phyloP scores from a whole-genome alignment of 129 eudicot genomes.

The Pittosporum tobira region DNA sequence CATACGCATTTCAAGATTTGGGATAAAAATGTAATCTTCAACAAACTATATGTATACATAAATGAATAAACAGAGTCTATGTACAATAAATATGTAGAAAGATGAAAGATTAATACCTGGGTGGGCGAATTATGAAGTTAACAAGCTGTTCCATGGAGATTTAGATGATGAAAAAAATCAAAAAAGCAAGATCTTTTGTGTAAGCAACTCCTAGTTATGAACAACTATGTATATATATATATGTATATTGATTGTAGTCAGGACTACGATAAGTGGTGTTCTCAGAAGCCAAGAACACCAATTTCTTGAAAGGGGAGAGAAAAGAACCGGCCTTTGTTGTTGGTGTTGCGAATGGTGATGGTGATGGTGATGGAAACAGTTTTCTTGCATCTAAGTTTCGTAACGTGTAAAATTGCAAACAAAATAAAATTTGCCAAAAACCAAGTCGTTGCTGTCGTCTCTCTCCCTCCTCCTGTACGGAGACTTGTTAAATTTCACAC shows the following conservation, averaged over 20 bases:
- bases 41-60: background rate
- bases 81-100: background rate
- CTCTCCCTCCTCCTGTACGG: background rate
- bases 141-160: slow-evolving; percentile 82
- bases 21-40: slow-evolving; percentile 7
- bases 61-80: background rate
- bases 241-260: too few relatives aligned
- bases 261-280: too few relatives aligned
- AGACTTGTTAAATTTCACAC: too few relatives aligned
- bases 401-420: background rate
- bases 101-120: slow-evolving; percentile 42
- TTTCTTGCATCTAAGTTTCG: slow-evolving; percentile 3
- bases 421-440: background rate
- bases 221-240: too few relatives aligned
- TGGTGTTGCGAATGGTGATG: too few relatives aligned
- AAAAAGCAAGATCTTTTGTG: slow-evolving; percentile 9
- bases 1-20: slow-evolving; percentile 13
- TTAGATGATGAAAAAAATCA: slow-evolving; percentile 18
- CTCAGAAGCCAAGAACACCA: too few relatives aligned
- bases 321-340: background rate
- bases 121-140: slow-evolving; percentile 92
- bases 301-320: background rate
- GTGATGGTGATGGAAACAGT: too few relatives aligned
- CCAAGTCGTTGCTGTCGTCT: background rate
- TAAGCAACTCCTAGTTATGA: too few relatives aligned